Evolutionary conservation across 345 rosid genomes (phyloP).

Genomic region (Microthlaspi erraticum): DNA sequence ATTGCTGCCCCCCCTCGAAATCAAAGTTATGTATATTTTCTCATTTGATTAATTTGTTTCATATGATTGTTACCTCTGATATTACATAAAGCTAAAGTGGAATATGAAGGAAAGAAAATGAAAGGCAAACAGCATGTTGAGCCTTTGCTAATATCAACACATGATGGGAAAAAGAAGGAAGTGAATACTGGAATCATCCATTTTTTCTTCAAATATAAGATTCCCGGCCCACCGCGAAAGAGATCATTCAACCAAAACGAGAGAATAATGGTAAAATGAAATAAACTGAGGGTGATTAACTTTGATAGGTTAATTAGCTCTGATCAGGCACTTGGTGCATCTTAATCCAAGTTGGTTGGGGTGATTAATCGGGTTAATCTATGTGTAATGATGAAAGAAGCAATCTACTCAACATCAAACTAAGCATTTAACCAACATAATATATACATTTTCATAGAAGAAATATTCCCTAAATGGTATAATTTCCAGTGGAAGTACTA

Average conservation of each 20-base stretch:
- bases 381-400: conserved; percentile 29
- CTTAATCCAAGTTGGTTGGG: conserved; percentile 40
- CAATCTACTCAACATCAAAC: conserved; percentile 18
- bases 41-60: not conserved
- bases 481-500: not conserved
- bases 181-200: conserved; percentile 1
- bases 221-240: not conserved
- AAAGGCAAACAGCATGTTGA: not conserved
- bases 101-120: not conserved
- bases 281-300: not conserved
- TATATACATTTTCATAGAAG: not conserved
- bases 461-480: not conserved
- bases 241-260: not conserved
- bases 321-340: conserved; percentile 29
- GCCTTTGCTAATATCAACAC: not conserved
- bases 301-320: conserved; percentile 15
- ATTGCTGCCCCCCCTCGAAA: conserved; percentile 4
- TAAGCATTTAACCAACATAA: conserved; percentile 11
- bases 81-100: conserved; percentile 12
- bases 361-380: conserved; percentile 34
- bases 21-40: not conserved
- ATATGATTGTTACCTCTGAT: too few species aligned
- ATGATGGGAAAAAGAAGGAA: not conserved
- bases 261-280: not conserved
- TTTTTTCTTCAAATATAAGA: conserved; percentile 21